These are phyloP conservation scores for Ganoderma leucocontextum DNA, from an alignment of 1,284 basidiomycete genomes.

Conservation along the genomic window DNA sequence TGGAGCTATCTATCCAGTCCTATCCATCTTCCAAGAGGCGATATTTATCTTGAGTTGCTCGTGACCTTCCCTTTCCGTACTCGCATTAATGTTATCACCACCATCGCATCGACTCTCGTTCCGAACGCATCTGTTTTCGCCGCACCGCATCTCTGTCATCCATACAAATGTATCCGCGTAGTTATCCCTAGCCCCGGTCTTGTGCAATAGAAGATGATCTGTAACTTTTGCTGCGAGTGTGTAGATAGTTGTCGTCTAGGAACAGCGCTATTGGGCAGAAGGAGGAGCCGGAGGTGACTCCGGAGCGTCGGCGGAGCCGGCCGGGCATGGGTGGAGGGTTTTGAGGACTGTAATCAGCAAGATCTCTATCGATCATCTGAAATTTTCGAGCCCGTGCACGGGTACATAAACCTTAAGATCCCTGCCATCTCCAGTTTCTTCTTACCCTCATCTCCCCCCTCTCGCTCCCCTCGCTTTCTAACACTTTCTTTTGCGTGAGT, in stretches of 20 bases:
- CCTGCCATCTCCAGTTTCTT: slow-evolving; percentile 40
- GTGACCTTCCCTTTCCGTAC: slow-evolving; percentile 28
- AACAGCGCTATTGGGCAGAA: slow-evolving; percentile 4
- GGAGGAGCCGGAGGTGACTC: slow-evolving; percentile 33
- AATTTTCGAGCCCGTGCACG: slow-evolving; percentile 45
- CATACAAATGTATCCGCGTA: slow-evolving; percentile 34
- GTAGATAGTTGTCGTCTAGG: background rate
- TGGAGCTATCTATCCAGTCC: slow-evolving; percentile 28
- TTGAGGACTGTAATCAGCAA: slow-evolving; percentile 31
- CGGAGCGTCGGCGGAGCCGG: slow-evolving; percentile 40
- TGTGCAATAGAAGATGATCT: slow-evolving; percentile 32
- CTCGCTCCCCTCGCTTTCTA: slow-evolving; percentile 41
- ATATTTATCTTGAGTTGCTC: slow-evolving; percentile 35
- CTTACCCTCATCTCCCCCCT: slow-evolving; percentile 46
- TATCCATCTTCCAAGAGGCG: slow-evolving; percentile 27
- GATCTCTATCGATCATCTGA: slow-evolving; percentile 48
- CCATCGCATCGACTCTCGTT: slow-evolving; percentile 29
- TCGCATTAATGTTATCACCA: slow-evolving; percentile 32
- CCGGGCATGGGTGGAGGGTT: slow-evolving; percentile 39
- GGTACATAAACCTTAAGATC: slow-evolving; percentile 48
- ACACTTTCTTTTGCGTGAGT: slow-evolving; percentile 46
- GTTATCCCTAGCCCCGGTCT: slow-evolving; percentile 11
- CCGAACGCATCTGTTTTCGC: slow-evolving; percentile 22
- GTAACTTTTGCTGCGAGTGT: slow-evolving; percentile 13
- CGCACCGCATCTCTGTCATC: slow-evolving; percentile 25